Base-by-base conservation (phyloP, 2,329 filamentous ascomycete species). In the Calonectria multiphialidica region DNA sequence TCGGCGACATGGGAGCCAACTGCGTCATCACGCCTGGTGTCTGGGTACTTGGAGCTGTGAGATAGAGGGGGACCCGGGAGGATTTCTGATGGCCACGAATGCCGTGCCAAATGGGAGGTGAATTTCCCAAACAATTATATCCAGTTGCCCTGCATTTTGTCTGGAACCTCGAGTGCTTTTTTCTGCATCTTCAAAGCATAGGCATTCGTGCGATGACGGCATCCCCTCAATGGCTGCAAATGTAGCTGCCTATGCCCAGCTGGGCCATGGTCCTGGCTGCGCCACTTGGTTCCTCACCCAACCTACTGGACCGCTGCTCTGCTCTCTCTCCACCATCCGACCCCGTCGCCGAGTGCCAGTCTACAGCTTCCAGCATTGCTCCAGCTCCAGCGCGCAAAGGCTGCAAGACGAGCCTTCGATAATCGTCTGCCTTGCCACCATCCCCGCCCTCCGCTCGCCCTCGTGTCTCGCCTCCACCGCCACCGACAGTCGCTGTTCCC, bases 1-100 rank as follows among this genome's bases (percentile, higher is more conserved):
- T 49, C 59, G 61, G 70, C 16, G 44, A 45, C 50, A 45, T 70
- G 37, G 67, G 53, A 53, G 67, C 55, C 55, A 69, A 71, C 67
- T 73, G 71, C 71, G 71, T 73, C 71, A 73, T 73, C 63, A 70
- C 33, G n/a, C 50, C 45, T 37, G 23, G 45, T 35, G 16, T 55
- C 63, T 30, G 33, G 45, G 23, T 33, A n/a, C 23, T n/a, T 15
- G 23, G 47, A 50, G 42, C 50, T 57, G n/a, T 28, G 18, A 49
- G 59, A 63, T 73, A 73, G 59, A 25, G 45, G 21, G 45, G 15
- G 37, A 73, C 72, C n/a, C 30, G 15, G n/a, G 15, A 18, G 21
- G 21, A n/a, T 21, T 12, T 6, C 7, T 13, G 16, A 16, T 8
- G 21, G 23, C 53, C 6, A 16, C 21, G 5, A 40, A 59, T 28